Evolutionary conservation across 768 basidiomycete genomes (phyloP), one percentile per base, ranked within the genome.

Genomic region (Hortiboletus flavorubellus): DNA sequence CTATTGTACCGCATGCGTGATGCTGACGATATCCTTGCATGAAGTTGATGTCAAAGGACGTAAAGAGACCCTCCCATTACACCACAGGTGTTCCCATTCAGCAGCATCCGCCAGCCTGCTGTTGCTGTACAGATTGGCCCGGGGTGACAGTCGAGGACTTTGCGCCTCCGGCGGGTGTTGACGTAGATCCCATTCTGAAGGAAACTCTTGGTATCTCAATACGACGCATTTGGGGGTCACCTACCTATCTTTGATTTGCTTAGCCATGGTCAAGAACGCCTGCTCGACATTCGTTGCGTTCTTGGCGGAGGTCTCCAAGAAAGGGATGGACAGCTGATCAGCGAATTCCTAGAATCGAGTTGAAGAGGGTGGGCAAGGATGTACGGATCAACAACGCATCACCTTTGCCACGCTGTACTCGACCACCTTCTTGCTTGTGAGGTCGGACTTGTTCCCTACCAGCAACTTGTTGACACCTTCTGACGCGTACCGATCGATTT

Each of bases 231-330:
- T n/a, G 12, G 42, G 9, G 38, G 11, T 21, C 3, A 60, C 82
- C 33, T 65, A 89, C 91, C 91, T 85, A 72, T 93, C 91, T 72
- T 93, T 93, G 70, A 93, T 93, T 75, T 93, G 91, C 79, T 96
- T 91, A 4, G 97, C 95, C 84, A 99, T 92, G 31, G 94, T 95
- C 80, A 98, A 86, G 84, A 99, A 99, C 6, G 97, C 95, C 74
- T 99, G 93, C 73, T 99, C 97, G 56, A 99, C 97, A 64, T 97
- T 97, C 58, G 94, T 95, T 50, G 95, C 93, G 66, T 91, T 93
- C 89, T 98, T 98, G 35, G 97, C 97, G n/a, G 91, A 93, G 12
- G 97, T 99, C 79, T 99, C 97, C 69, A 99, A 77, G 87, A 97
- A 98, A 45, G 93, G 88, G 64, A 99, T 88, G 58, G 80, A 81